A percentile compares a stretch with the other conserved stretches of the same genome.
phyloP scores from a whole-genome alignment of 2,329 filamentous ascomycete genomes.

The Triangularia verruculosa region DNA sequence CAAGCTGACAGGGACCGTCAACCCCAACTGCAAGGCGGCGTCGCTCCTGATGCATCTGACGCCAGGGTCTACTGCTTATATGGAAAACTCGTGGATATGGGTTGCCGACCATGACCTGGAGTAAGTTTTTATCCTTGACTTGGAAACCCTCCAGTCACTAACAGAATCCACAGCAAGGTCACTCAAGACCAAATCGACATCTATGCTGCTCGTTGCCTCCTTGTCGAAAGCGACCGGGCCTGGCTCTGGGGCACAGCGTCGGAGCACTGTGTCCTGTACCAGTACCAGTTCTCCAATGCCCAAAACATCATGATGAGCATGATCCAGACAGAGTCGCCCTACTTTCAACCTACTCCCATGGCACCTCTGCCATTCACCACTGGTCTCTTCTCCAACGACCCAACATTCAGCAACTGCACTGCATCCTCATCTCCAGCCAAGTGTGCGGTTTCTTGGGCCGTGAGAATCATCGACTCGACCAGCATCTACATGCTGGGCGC shows the following conservation, averaged over 20 bases:
- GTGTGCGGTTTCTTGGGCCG: constrained; percentile 12
- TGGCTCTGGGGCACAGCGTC: constrained; percentile 42
- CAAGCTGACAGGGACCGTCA: constrained; percentile 30
- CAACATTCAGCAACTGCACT: constrained; percentile 10
- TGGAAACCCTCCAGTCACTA: no score
- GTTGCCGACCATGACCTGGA: constrained; percentile 55
- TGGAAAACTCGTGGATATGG: constrained; percentile 62
- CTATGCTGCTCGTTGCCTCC: constrained; percentile 32
- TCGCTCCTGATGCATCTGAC: constrained; percentile 45
- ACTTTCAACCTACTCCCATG: constrained; percentile 29
- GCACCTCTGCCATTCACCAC: constrained; percentile 25
- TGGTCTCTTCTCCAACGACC: neutral
- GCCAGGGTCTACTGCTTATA: constrained; percentile 43
- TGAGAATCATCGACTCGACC: constrained; percentile 12
- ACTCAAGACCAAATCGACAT: constrained; percentile 31
- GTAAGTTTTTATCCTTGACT: constrained; percentile 5
- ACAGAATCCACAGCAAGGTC: neutral
- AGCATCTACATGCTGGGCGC: constrained; percentile 13
- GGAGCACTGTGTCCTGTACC: constrained; percentile 48
- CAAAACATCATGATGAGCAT: constrained; percentile 46
- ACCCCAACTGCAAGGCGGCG: constrained; percentile 35
- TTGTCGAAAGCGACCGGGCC: constrained; percentile 29
- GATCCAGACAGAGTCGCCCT: constrained; percentile 39
- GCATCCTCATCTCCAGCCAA: constrained; percentile 11
- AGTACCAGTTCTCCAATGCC: constrained; percentile 47